Evolutionary conservation across 176 grass and related monocot genomes (phyloP).

Genomic region (Puccinellia tenuiflora): DNA sequence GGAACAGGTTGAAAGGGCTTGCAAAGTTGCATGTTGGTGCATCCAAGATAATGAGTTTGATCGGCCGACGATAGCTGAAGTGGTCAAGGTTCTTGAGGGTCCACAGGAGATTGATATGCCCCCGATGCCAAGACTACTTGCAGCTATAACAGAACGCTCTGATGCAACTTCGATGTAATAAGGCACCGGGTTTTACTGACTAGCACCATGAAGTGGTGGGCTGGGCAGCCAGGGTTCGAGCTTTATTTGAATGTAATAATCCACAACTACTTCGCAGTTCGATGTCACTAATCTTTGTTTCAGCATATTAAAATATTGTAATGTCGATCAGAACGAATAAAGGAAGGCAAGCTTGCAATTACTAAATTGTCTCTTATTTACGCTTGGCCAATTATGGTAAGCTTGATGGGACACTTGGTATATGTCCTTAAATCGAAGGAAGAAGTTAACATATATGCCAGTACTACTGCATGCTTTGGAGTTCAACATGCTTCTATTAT

Average conservation of each 20-base stretch:
- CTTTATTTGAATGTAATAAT: not conserved
- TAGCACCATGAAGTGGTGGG: not conserved
- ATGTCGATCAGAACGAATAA: not conserved
- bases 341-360: not conserved
- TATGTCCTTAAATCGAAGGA: not conserved
- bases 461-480: not conserved
- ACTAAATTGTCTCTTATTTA: not conserved
- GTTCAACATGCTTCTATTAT: not conserved
- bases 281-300: not conserved
- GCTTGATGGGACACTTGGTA: not conserved
- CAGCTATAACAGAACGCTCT: slow-evolving; percentile 9
- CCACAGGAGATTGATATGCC: not conserved
- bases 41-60: slow-evolving; percentile 42
- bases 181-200: too few relatives aligned
- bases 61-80: slow-evolving; percentile 41
- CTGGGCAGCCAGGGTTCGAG: not conserved
- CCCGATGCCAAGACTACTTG: slow-evolving; percentile 24
- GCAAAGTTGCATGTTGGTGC: slow-evolving; percentile 50
- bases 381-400: not conserved
- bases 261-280: not conserved
- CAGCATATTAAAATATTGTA: not conserved
- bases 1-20: slow-evolving; percentile 30
- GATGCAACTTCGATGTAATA: not conserved
- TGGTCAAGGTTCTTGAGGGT: slow-evolving; percentile 39
- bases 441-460: not conserved